These are phyloP conservation scores for Leccinellum albellum DNA, from an alignment of 768 basidiomycete genomes.

Conservation along the genomic window DNA sequence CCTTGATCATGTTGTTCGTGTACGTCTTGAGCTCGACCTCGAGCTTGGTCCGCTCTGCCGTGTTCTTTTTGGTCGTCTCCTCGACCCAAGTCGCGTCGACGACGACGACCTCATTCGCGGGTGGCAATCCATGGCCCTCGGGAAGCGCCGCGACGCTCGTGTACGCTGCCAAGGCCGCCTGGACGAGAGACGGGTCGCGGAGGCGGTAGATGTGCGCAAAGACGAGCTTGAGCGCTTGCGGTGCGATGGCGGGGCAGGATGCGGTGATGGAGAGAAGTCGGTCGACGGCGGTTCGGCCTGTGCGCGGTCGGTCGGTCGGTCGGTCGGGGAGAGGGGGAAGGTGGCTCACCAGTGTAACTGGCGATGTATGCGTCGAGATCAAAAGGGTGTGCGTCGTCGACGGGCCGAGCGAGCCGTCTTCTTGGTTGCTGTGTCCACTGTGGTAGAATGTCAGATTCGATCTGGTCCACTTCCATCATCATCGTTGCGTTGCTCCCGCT, in stretches of 20 bases:
- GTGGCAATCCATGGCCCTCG: conserved; percentile 41
- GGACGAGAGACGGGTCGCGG: conserved; percentile 63
- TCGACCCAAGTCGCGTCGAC: conserved; percentile 75
- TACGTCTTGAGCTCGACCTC: conserved; percentile 96
- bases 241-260: conserved; percentile 63
- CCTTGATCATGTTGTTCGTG: conserved; percentile 96
- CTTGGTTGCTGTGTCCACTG: conserved; percentile 9
- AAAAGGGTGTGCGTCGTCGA: conserved; percentile 82
- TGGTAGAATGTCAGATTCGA: conserved; percentile 24
- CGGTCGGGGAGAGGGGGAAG: not conserved
- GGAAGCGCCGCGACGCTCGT: conserved; percentile 38
- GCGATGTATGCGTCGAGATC: conserved; percentile 80
- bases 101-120: conserved; percentile 43
- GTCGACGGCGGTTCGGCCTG: conserved; percentile 75
- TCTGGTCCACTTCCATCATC: conserved; percentile 30
- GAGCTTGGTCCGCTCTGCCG: conserved; percentile 73
- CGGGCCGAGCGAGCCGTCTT: conserved; percentile 36
- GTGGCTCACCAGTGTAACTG: conserved; percentile 44
- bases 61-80: conserved; percentile 58
- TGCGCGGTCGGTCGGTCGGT: not conserved
- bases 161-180: conserved; percentile 49
- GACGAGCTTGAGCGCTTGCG: conserved; percentile 67
- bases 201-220: conserved; percentile 60
- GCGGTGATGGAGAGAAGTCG: conserved; percentile 67
- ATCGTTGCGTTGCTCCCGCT: not conserved